A percentile compares a stretch with the other conserved stretches of the same genome.
Conservation (phyloP, 495 filamentous ascomycete species). For the Clavariopsis aquatica region DNA sequence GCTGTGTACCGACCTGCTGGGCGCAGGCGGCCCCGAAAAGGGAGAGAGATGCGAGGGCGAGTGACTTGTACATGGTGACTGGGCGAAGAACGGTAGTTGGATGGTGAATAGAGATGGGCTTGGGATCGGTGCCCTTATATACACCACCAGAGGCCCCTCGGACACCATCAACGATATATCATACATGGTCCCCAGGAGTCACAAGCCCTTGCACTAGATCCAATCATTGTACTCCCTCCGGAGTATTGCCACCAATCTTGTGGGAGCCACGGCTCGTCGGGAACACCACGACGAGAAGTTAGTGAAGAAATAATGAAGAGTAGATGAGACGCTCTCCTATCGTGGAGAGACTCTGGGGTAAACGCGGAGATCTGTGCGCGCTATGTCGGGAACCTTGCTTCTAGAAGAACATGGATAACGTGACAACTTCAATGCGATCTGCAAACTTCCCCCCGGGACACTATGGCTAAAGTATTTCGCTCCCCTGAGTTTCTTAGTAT, state of each 20-base stretch:
- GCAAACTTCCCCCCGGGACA: conserved; percentile 8
- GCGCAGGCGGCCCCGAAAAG: conserved; percentile 34
- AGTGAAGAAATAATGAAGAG: conserved; percentile 24
- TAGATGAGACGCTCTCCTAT: conserved; percentile 29
- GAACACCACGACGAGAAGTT: conserved; percentile 11
- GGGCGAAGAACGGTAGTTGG: conserved; percentile 22
- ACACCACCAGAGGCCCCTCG: conserved; percentile 3
- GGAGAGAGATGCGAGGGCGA: conserved; percentile 35
- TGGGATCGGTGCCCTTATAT: conserved; percentile 23
- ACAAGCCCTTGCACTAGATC: not conserved
- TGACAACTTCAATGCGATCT: conserved; percentile 16
- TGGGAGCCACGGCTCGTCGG: conserved; percentile 30
- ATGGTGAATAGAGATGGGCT: conserved; percentile 11
- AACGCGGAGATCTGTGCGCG: conserved; percentile 37
- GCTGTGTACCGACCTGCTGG: conserved; percentile 41
- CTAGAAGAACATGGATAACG: conserved; percentile 33
- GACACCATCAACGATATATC: conserved; percentile 7
- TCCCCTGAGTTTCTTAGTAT: not conserved
- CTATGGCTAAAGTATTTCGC: conserved; percentile 29
- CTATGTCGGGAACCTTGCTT: conserved; percentile 10
- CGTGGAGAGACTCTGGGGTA: conserved; percentile 36
- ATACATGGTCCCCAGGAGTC: not conserved
- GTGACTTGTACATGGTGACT: conserved; percentile 35
- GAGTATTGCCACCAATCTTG: conserved; percentile 27
- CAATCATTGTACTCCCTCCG: not conserved